Base-by-base conservation (phyloP, 257 asterid species). In the Nicotiana attenuata region DNA sequence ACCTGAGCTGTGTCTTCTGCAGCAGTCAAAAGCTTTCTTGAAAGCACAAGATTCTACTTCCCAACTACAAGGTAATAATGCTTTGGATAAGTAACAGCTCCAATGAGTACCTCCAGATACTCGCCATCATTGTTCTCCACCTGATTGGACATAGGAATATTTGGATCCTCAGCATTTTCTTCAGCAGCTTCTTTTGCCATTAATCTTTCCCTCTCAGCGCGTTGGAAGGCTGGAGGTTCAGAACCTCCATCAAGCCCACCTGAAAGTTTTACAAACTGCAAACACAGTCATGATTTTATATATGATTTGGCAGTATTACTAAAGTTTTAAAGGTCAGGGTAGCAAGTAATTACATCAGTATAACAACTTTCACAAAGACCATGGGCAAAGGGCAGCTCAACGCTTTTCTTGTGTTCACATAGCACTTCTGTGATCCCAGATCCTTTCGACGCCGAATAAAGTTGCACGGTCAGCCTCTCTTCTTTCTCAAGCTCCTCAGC, bases 191-290 rank as follows among this genome's bases (percentile, higher is more conserved):
- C 63, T 47, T 69, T 81, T 81, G 80, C 80, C 84, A 81, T 81
- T 57, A 84, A 69, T 87, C 98, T 89, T 81, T 88, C 81, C 92
- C 77, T 88, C 87, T 95, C 97, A 16, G 98, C 97, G 76, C 87
- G 94, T 80, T 90, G 97, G 88, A 95, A 95, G 83, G 98, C 94
- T 83, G 98, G 98, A 87, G 98, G 98, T 86, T 95, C 97, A 38
- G 88, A 88, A 68, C 95, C 97, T 73, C 93, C 92, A 17, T 86
- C 86, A 82, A 95, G 93, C 83, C 98, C 98, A 50, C 98, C 98
- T 77, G 97, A 92, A 77, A 95, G 88, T 80, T 86, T 81, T 59
- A 89, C 31, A 84, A 95, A 93, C 98, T 94, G 92, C 83, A 89
- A 80, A 82, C 82, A 80, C 1, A 80, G 28, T 65, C 47, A 24